Evolutionary conservation across 2,329 filamentous ascomycete genomes (phyloP).

Genomic region (Hymenoscyphus fraxineus): DNA sequence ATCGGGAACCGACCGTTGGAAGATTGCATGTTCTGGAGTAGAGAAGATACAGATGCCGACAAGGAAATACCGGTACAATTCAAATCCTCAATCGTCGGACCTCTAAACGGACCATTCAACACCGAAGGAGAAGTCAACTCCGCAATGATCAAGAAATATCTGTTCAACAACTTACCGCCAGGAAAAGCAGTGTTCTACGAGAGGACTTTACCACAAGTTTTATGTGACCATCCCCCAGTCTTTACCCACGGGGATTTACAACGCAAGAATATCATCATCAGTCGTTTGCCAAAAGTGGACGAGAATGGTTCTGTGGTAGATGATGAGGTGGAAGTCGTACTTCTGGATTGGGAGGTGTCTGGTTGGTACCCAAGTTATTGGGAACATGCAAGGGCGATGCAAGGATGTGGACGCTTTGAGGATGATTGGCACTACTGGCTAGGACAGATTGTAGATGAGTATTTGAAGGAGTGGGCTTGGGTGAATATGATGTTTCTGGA

Average conservation of each 20-base stretch:
- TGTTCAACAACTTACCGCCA: not conserved
- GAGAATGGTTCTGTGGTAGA: not conserved
- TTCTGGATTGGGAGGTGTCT: slow-evolving; percentile 23
- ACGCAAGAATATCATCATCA: slow-evolving; percentile 20
- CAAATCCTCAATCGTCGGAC: no score
- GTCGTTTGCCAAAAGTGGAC: slow-evolving; percentile 7
- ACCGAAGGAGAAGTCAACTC: not conserved
- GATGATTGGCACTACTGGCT: slow-evolving; percentile 22
- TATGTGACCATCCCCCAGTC: slow-evolving; percentile 1
- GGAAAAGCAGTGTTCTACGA: not conserved
- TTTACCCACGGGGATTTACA: slow-evolving; percentile 23
- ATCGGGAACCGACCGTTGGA: not conserved
- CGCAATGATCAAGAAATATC: not conserved
- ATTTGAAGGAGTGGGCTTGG: not conserved
- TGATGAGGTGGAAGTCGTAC: slow-evolving; percentile 7
- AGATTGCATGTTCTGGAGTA: not conserved
- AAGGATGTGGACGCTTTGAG: slow-evolving; percentile 18
- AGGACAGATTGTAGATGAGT: slow-evolving; percentile 13
- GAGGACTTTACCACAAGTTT: not conserved
- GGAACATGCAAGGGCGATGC: slow-evolving; percentile 21
- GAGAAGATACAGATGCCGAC: not conserved
- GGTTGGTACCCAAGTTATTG: slow-evolving; percentile 24
- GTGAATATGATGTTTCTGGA: not conserved
- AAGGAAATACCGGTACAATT: no score
- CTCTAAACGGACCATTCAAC: not conserved